phyloP scores from a whole-genome alignment of 148 eudicot genomes.

The Nepenthes gracilis region DNA sequence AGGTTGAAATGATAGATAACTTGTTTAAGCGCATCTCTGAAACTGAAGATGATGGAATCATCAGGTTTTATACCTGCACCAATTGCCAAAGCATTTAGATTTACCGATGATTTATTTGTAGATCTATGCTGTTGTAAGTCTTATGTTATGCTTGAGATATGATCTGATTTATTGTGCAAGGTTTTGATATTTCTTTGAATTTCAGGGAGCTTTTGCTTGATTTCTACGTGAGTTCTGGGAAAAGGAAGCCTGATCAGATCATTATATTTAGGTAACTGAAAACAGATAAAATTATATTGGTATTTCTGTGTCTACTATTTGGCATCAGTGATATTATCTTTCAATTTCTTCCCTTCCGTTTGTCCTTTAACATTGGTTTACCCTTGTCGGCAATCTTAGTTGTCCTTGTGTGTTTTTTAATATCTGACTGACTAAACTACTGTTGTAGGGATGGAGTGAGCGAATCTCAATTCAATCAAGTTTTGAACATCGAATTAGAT shows the following conservation, averaged over 20 bases:
- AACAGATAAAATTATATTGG: no score
- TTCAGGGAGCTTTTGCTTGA: constrained; percentile 66
- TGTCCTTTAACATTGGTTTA: no score
- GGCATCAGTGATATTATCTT: no score
- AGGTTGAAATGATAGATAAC: constrained; percentile 67
- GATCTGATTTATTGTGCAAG: no score
- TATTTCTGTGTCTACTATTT: no score
- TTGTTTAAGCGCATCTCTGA: constrained; percentile 50
- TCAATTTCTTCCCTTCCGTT: no score
- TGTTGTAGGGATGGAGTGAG: constrained; percentile 35
- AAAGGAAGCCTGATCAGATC: constrained; percentile 73
- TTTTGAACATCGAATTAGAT: constrained; percentile 31
- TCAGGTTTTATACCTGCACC: constrained; percentile 24
- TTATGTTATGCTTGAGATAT: no score
- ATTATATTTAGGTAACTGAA: constrained; percentile 56
- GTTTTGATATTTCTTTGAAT: background rate
- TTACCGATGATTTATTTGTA: background rate
- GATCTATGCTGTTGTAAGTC: no score
- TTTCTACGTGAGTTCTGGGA: constrained; percentile 52
- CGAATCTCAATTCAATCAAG: constrained; percentile 36
- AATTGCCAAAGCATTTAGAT: background rate
- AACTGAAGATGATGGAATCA: constrained; percentile 56
- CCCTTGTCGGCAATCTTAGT: no score
- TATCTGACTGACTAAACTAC: no score
- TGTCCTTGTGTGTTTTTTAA: no score